Conservation (phyloP, 179 eudicot genomes). For the Vitellaria paradoxa region DNA sequence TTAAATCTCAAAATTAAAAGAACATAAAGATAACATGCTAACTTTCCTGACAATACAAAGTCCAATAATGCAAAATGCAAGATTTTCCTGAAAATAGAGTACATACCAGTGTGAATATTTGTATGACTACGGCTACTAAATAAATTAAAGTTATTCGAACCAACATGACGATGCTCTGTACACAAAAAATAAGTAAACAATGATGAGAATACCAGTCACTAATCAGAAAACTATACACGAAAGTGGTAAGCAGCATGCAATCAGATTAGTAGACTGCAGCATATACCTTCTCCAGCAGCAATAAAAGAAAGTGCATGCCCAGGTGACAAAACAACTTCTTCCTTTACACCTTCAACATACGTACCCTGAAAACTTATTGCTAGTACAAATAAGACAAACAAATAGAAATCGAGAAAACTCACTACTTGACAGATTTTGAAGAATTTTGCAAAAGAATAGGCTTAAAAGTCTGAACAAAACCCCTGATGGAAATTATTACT, state of each 20-base stretch:
- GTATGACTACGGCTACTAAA: constrained; percentile 98
- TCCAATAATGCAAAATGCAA: background rate
- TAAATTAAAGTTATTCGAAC: constrained; percentile 91
- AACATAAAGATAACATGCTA: background rate
- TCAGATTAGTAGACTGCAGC: too few species aligned
- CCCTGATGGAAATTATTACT: too few species aligned
- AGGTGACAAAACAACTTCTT: constrained; percentile 98
- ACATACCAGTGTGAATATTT: constrained; percentile 88
- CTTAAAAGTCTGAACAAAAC: too few species aligned
- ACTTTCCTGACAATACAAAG: background rate
- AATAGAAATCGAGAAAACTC: background rate
- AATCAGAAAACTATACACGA: background rate
- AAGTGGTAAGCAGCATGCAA: too few species aligned
- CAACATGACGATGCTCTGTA: constrained; percentile 98
- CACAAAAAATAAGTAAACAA: constrained; percentile 13
- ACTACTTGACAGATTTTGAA: background rate
- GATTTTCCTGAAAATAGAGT: background rate
- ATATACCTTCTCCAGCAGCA: constrained; percentile 96
- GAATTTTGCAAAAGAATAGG: too few species aligned
- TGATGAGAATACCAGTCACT: background rate
- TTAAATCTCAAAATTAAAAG: background rate
- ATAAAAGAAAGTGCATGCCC: constrained; percentile 97
- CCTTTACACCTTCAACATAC: constrained; percentile 97
- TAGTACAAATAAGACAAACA: constrained; percentile 6
- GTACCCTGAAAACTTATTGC: constrained; percentile 62